Conservation (phyloP, 2,329 filamentous ascomycete species). For the Emydomyces testavorans region DNA sequence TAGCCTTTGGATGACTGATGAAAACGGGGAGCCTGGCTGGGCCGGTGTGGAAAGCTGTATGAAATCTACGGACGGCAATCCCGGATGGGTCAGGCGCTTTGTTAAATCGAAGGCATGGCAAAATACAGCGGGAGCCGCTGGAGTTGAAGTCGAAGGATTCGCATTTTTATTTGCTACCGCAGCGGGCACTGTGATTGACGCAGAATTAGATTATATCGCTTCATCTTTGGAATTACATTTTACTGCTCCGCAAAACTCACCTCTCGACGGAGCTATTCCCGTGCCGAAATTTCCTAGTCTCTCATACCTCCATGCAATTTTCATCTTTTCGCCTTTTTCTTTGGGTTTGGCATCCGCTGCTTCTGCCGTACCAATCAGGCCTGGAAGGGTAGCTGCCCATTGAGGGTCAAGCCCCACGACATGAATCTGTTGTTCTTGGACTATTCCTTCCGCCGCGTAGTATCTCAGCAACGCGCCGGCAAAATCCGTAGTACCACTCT, state of each 20-base stretch:
- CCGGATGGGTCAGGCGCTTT: slow-evolving; percentile 50
- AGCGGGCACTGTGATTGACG: slow-evolving; percentile 20
- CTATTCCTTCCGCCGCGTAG: slow-evolving; percentile 83
- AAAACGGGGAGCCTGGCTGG: slow-evolving; percentile 45
- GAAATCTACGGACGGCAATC: slow-evolving; percentile 43
- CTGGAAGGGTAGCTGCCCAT: slow-evolving; percentile 78
- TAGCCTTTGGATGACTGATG: slow-evolving; percentile 51
- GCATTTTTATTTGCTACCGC: slow-evolving; percentile 34
- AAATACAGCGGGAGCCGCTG: slow-evolving; percentile 38
- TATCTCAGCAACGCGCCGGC: slow-evolving; percentile 71
- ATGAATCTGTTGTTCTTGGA: slow-evolving; percentile 82
- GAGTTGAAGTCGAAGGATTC: slow-evolving; percentile 22
- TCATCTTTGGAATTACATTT: background rate
- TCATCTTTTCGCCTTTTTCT: slow-evolving; percentile 66
- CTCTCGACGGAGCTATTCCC: slow-evolving; percentile 45
- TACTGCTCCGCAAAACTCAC: slow-evolving; percentile 36
- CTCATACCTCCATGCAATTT: slow-evolving; percentile 98
- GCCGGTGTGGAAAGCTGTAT: slow-evolving; percentile 34
- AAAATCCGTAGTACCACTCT: slow-evolving; percentile 90
- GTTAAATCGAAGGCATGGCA: slow-evolving; percentile 64
- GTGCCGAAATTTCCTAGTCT: slow-evolving; percentile 59
- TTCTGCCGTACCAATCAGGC: slow-evolving; percentile 46
- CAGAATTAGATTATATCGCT: slow-evolving; percentile 1
- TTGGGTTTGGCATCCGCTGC: slow-evolving; percentile 34
- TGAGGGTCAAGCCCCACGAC: slow-evolving; percentile 66